These are phyloP conservation scores for Balakata baccata DNA, from an alignment of 345 rosid genomes.

Conservation along the genomic window DNA sequence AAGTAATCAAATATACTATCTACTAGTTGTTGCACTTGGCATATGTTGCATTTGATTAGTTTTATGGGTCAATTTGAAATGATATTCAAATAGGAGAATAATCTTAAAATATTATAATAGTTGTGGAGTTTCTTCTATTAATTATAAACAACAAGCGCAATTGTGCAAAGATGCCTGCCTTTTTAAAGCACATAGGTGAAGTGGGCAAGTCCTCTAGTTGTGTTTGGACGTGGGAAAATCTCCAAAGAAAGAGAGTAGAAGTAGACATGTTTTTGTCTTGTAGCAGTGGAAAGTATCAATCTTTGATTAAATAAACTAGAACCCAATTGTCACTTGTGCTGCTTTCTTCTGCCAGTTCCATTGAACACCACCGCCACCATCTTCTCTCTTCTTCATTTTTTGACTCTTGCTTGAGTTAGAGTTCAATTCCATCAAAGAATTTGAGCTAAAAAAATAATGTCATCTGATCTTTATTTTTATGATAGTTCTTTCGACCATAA, in stretches of 20 bases:
- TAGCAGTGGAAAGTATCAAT: constrained; percentile 21
- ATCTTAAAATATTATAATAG: not conserved
- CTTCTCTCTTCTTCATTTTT: not conserved
- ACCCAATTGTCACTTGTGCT: constrained; percentile 27
- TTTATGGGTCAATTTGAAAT: constrained; percentile 3
- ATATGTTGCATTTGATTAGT: not conserved
- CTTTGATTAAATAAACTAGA: constrained; percentile 31
- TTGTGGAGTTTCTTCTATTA: not conserved
- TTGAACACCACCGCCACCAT: constrained; percentile 8
- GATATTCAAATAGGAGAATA: not conserved
- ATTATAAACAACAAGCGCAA: constrained; percentile 3
- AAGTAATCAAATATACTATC: not conserved
- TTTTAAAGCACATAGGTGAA: constrained; percentile 2
- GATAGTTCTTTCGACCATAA: constrained; percentile 37
- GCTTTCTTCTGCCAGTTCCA: constrained; percentile 23
- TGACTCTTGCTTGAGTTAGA: not conserved
- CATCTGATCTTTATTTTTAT: constrained; percentile 51
- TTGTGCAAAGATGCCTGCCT: not conserved
- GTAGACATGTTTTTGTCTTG: constrained; percentile 32
- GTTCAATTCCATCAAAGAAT: constrained; percentile 2
- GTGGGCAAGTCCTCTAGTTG: constrained; percentile 2
- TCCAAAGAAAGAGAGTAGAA: not conserved
- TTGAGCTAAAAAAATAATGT: constrained; percentile 38
- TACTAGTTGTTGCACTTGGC: not conserved
- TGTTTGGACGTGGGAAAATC: constrained; percentile 2